phyloP scores from a whole-genome alignment of 352 stramenopile genomes.

The Globisporangium irregulare region DNA sequence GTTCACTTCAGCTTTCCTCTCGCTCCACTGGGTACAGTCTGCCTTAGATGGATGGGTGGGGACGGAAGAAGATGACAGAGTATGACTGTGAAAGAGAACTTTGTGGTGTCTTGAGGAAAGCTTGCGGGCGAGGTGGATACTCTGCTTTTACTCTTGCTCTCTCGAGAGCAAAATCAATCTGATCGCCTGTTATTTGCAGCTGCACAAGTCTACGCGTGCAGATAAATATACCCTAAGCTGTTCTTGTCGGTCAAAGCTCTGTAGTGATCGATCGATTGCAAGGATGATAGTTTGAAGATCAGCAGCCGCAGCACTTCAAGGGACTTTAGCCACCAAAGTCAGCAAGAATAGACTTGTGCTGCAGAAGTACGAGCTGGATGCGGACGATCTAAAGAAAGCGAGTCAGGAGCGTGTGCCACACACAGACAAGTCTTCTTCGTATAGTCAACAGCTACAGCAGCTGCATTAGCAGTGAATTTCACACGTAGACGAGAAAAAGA shows the following conservation, averaged over 20 bases:
- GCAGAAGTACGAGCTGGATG: neutral
- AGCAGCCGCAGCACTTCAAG: neutral
- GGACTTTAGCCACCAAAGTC: neutral
- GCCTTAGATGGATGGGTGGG: neutral
- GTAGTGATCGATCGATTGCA: neutral
- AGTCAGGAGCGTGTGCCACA: neutral
- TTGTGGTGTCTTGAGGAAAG: neutral
- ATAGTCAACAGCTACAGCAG: neutral
- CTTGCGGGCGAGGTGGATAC: neutral
- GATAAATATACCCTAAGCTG: neutral
- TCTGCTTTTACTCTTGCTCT: neutral
- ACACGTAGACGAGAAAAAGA: neutral
- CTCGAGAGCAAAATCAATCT: neutral
- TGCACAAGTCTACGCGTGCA: neutral
- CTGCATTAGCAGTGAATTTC: neutral
- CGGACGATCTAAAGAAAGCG: neutral
- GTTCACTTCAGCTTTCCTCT: neutral
- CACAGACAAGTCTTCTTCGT: neutral
- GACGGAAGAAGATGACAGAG: slow-evolving; percentile 5
- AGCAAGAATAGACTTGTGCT: neutral
- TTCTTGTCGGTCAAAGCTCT: slow-evolving; percentile 1
- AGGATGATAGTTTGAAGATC: neutral
- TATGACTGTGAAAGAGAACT: neutral
- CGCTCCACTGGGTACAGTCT: neutral
- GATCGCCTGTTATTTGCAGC: slow-evolving; percentile 2